Evolutionary conservation across 345 rosid species (phyloP).

Genomic region (Heritiera fomes): DNA sequence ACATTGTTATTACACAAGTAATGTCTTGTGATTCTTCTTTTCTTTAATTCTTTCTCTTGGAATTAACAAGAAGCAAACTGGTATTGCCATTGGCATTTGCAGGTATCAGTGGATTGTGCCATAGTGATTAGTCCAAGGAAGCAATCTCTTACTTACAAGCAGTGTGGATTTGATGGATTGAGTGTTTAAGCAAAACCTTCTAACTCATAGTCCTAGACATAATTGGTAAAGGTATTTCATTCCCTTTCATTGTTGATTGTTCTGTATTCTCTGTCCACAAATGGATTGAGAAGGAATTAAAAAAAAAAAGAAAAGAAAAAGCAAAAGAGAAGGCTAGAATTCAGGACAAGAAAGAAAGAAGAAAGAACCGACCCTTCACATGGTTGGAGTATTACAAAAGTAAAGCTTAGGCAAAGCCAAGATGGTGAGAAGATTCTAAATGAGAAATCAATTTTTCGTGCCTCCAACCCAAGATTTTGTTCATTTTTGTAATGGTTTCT

Average conservation of each 20-base stretch:
- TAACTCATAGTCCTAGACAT: background rate
- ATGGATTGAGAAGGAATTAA: background rate
- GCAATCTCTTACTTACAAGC: conserved; percentile 88
- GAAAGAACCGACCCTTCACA: background rate
- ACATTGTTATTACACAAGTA: background rate
- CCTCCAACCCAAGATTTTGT: conserved; percentile 16
- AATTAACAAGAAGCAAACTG: background rate
- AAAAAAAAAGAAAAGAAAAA: background rate
- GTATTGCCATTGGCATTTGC: conserved; percentile 14
- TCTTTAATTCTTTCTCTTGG: background rate
- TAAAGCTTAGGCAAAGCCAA: conserved; percentile 4
- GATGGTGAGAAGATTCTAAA: conserved; percentile 16
- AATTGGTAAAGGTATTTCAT: background rate
- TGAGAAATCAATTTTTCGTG: conserved; percentile 17
- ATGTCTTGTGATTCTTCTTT: background rate
- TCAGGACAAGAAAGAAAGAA: background rate
- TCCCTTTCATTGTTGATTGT: conserved; percentile 1
- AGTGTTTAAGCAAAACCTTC: conserved; percentile 38
- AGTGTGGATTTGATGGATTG: conserved; percentile 95
- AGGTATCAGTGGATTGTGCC: conserved; percentile 94
- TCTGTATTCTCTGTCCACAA: conserved; percentile 11
- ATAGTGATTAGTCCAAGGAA: conserved; percentile 91
- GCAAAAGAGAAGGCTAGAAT: conserved; percentile 4
- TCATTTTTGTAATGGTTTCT: conserved; percentile 25
- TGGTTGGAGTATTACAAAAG: conserved; percentile 21